These are phyloP conservation scores for Aspergillus unguis DNA, from an alignment of 2,329 filamentous ascomycete genomes.

Conservation along the genomic window DNA sequence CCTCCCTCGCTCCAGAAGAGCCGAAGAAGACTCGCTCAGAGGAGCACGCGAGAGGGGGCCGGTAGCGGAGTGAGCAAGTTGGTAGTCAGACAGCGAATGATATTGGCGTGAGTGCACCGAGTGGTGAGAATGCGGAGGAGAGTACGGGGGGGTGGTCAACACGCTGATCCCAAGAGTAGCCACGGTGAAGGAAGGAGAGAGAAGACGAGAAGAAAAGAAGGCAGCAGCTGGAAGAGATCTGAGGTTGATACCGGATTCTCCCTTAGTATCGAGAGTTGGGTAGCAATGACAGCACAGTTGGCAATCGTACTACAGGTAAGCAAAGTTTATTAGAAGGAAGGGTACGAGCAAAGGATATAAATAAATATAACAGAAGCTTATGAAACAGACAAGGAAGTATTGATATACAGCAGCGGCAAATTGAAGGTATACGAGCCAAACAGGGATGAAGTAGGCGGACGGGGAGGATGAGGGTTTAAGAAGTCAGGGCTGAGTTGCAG, in stretches of 20 bases:
- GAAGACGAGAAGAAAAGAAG: slow-evolving; percentile 1
- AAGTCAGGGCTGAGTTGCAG: neutral
- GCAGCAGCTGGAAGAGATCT: neutral
- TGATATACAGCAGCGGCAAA: neutral
- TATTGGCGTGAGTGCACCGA: slow-evolving; percentile 32
- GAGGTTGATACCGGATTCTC: neutral
- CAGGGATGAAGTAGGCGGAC: neutral
- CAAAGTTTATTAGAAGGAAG: slow-evolving; percentile 6
- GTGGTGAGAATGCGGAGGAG: slow-evolving; percentile 15
- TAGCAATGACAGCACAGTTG: slow-evolving; percentile 1
- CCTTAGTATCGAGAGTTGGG: slow-evolving; percentile 6
- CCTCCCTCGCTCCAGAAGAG: slow-evolving; percentile 39
- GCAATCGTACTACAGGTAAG: slow-evolving; percentile 1
- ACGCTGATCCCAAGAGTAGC: slow-evolving; percentile 40
- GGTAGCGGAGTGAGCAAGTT: slow-evolving; percentile 21
- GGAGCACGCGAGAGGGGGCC: slow-evolving; percentile 39
- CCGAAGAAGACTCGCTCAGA: slow-evolving; percentile 30
- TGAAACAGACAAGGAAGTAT: neutral
- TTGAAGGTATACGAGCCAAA: slow-evolving; percentile 6
- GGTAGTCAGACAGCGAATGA: slow-evolving; percentile 28
- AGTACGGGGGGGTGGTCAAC: slow-evolving; percentile 32
- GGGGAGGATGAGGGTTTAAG: slow-evolving; percentile 8
- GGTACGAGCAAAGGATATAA: slow-evolving; percentile 3
- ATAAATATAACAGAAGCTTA: slow-evolving; percentile 5
- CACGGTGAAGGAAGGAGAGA: slow-evolving; percentile 31